These are phyloP conservation scores for Phytophthora pinifolia DNA, from an alignment of 352 stramenopile species.

Conservation along the genomic window DNA sequence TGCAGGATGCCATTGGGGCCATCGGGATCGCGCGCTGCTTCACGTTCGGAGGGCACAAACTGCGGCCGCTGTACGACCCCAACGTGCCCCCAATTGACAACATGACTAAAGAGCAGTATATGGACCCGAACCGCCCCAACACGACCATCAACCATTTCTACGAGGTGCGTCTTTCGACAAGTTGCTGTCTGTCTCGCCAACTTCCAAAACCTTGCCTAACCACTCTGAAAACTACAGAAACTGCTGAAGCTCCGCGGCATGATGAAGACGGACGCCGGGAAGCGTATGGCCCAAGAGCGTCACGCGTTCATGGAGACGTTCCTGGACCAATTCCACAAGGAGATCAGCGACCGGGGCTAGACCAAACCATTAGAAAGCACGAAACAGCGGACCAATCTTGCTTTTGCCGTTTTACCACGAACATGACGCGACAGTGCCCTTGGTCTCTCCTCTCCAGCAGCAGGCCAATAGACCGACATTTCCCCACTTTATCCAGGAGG, in stretches of 20 bases:
- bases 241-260: conserved; percentile 83
- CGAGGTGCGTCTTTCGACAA: conserved; percentile 37
- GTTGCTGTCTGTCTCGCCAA: too few species aligned
- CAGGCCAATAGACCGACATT: neutral
- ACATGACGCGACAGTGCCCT: neutral
- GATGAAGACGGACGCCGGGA: conserved; percentile 86
- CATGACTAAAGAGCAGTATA: conserved; percentile 84
- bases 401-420: conserved; percentile 5
- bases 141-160: conserved; percentile 92
- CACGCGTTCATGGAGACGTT: conserved; percentile 89
- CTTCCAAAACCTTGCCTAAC: too few species aligned
- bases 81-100: conserved; percentile 47
- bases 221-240: conserved; percentile 45
- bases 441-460: too few species aligned
- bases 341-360: conserved; percentile 57
- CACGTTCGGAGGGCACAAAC: conserved; percentile 87
- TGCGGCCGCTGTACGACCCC: conserved; percentile 79
- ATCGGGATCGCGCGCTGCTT: conserved; percentile 92
- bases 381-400: conserved; percentile 1
- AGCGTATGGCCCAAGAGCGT: conserved; percentile 74
- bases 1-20: conserved; percentile 87
- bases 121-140: conserved; percentile 60
- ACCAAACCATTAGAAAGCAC: neutral
- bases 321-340: conserved; percentile 76
- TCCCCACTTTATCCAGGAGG: conserved; percentile 77